These are phyloP conservation scores for Oidiodendron maius DNA, from an alignment of 495 filamentous ascomycete genomes.

Conservation along the genomic window DNA sequence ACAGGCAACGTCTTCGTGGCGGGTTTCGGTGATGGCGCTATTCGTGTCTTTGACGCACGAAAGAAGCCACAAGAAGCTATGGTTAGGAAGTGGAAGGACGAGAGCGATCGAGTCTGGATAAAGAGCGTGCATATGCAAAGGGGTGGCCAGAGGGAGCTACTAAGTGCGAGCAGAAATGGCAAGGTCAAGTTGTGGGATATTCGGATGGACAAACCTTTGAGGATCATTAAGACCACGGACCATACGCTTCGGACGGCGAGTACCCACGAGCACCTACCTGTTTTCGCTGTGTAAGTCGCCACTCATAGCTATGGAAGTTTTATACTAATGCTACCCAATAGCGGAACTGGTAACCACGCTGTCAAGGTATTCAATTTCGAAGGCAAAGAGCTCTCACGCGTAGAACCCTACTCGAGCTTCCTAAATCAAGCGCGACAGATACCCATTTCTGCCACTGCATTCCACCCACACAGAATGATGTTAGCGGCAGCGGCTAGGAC, in stretches of 20 bases:
- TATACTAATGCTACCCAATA: slow-evolving; percentile 34
- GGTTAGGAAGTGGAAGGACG: slow-evolving; percentile 92
- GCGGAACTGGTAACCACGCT: slow-evolving; percentile 79
- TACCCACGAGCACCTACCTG: slow-evolving; percentile 93
- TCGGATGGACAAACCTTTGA: slow-evolving; percentile 68
- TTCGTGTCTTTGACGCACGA: slow-evolving; percentile 90
- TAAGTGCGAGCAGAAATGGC: slow-evolving; percentile 81
- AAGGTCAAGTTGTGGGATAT: slow-evolving; percentile 97
- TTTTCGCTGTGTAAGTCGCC: slow-evolving; percentile 83
- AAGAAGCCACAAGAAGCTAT: slow-evolving; percentile 74
- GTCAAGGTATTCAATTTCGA: slow-evolving; percentile 91
- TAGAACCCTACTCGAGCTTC: slow-evolving; percentile 86
- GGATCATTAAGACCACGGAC: slow-evolving; percentile 67
- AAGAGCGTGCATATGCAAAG: slow-evolving; percentile 95
- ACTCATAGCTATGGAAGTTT: neutral
- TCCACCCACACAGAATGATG: slow-evolving; percentile 93
- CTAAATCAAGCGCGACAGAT: slow-evolving; percentile 69
- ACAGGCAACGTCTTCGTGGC: slow-evolving; percentile 93
- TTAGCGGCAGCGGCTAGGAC: slow-evolving; percentile 74
- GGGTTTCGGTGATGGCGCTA: slow-evolving; percentile 94
- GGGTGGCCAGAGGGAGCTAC: slow-evolving; percentile 82
- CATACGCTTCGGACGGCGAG: slow-evolving; percentile 78
- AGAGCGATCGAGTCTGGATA: slow-evolving; percentile 80
- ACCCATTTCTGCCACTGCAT: slow-evolving; percentile 82
- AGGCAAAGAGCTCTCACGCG: slow-evolving; percentile 65